phyloP scores from a whole-genome alignment of 2,329 filamentous ascomycete genomes.

The Zymoseptoria crescenta region DNA sequence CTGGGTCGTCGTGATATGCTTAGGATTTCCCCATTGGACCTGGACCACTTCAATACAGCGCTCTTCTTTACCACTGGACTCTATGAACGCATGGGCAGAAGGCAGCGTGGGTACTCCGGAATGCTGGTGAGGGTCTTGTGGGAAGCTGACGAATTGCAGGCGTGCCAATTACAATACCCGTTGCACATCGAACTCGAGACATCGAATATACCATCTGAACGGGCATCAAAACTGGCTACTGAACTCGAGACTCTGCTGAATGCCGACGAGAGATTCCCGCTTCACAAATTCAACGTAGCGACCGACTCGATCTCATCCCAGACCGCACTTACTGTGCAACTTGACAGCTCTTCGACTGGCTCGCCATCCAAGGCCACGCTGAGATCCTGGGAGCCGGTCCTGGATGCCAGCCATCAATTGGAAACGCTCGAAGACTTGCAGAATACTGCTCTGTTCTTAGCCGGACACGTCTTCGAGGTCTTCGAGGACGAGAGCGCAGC shows the following conservation, averaged over 20 bases:
- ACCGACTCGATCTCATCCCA: slow-evolving; percentile 27
- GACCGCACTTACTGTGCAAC: slow-evolving; percentile 58
- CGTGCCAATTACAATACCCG: slow-evolving; percentile 81
- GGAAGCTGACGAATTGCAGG: slow-evolving; percentile 43
- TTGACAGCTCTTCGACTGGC: slow-evolving; percentile 54
- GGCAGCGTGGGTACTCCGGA: slow-evolving; percentile 56
- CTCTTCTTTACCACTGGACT: slow-evolving; percentile 69
- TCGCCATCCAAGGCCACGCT: slow-evolving; percentile 52
- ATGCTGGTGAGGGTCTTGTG: not conserved
- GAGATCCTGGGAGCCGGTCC: slow-evolving; percentile 59
- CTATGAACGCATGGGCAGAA: slow-evolving; percentile 88
- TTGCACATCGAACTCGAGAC: slow-evolving; percentile 72
- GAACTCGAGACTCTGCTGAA: slow-evolving; percentile 82
- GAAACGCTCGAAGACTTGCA: slow-evolving; percentile 58
- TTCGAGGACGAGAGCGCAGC: slow-evolving; percentile 86
- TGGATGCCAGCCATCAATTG: slow-evolving; percentile 70
- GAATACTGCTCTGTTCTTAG: slow-evolving; percentile 67
- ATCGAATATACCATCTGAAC: slow-evolving; percentile 54
- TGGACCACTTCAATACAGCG: slow-evolving; percentile 88
- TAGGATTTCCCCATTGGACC: slow-evolving; percentile 94
- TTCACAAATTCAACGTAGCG: slow-evolving; percentile 66
- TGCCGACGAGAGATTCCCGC: slow-evolving; percentile 75
- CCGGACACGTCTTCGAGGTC: slow-evolving; percentile 64
- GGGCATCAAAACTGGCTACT: slow-evolving; percentile 65
- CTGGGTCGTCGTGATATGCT: slow-evolving; percentile 73